Evolutionary conservation across 2,329 filamentous ascomycete species (phyloP), one percentile per base, ranked within the genome.

Genomic region (Mycosphaerella arachidis): DNA sequence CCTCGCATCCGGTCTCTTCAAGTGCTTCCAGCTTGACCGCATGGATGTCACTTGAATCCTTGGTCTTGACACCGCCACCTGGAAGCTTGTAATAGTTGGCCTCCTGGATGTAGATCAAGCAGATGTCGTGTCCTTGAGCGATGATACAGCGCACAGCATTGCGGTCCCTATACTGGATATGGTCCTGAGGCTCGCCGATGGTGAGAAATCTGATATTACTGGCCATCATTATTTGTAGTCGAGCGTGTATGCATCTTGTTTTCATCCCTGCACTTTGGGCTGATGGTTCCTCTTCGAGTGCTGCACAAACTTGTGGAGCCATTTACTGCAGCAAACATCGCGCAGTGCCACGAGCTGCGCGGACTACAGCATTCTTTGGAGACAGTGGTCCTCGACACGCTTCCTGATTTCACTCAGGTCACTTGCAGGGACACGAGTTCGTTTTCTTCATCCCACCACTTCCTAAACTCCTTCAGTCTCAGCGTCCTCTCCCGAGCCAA

Each of bases 401-500:
- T 43, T 7, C 40, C 13, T 43, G 40, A 3, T 24, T 43, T 43
- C 40, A 43, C 16, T 12, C 9, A 8, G 12, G 6, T 12, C 27
- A 12, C 6, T 20, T 24, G 24, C 24, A 1, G 24, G 24, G 45
- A 48, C 20, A 55, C 55, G 20, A 67, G 46, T 6, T 55, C 57
- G n/a, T 57, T 67, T 59, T 84, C 82, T 48, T 82, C 79, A 37
- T 78, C 73, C 83, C 82, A 85, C 82, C 82, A 85, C 1, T 69
- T 65, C 60, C 76, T 72, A 68, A 85, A 85, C 33, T 77, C 68
- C 57, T 67, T 72, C 55, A 85, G 63, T 56, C 82, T 73, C 63
- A 77, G 73, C 18, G 81, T 81, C 59, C 82, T 72, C 62, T 78
- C 76, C 27, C 70, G 70, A 1, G 82, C 83, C 73, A 84, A 73